These are phyloP conservation scores for Kurtzmaniella fragi DNA, from an alignment of 805 yeast species.

Conservation along the genomic window DNA sequence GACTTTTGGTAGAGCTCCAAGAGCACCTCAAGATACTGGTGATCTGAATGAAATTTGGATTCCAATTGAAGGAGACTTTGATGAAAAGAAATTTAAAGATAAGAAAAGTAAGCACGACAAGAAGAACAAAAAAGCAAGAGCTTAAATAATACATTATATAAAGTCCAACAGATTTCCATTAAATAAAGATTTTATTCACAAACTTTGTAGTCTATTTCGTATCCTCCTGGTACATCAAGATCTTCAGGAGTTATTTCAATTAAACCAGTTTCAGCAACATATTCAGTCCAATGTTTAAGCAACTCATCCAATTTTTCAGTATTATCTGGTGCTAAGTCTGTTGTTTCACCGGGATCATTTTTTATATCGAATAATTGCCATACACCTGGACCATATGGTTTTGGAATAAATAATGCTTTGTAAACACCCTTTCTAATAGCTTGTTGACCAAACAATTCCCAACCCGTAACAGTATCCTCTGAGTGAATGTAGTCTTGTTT, in stretches of 20 bases:
- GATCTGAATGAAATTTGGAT: slow-evolving; percentile 38
- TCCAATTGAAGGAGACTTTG: slow-evolving; percentile 19
- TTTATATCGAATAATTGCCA: slow-evolving; percentile 37
- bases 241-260: slow-evolving; percentile 24
- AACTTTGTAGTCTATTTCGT: neutral
- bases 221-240: slow-evolving; percentile 7
- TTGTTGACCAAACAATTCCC: slow-evolving; percentile 56
- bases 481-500: slow-evolving; percentile 27
- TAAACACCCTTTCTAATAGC: slow-evolving; percentile 48
- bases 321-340: slow-evolving; percentile 34
- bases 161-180: neutral
- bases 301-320: slow-evolving; percentile 37
- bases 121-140: slow-evolving; percentile 5
- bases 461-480: slow-evolving; percentile 44
- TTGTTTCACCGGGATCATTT: slow-evolving; percentile 48
- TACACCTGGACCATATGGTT: slow-evolving; percentile 43
- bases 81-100: slow-evolving; percentile 1
- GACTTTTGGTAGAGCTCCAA: slow-evolving; percentile 61
- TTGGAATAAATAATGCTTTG: slow-evolving; percentile 46
- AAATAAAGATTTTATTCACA: neutral
- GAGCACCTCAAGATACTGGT: slow-evolving; percentile 24
- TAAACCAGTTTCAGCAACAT: slow-evolving; percentile 48
- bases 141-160: neutral
- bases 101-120: slow-evolving; percentile 5
- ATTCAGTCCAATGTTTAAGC: slow-evolving; percentile 45